Conservation (phyloP, 306 rosid genomes). For the Cajanus cajan region DNA sequence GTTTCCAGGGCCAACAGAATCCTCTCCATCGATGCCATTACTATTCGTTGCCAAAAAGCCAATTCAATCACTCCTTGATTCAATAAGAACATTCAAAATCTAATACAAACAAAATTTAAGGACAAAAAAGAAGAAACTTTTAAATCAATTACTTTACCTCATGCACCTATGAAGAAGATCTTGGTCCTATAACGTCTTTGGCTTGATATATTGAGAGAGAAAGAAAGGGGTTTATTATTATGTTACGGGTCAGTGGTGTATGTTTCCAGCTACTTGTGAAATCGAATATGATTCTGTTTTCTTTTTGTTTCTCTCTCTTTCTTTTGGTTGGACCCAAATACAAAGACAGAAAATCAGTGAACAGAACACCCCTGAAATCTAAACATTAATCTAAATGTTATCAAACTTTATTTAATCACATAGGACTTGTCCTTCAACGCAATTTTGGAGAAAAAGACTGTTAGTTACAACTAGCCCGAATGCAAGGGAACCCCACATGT, state of each 20-base stretch:
- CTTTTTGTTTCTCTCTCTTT: background rate
- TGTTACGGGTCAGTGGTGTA: background rate
- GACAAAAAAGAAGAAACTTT: background rate
- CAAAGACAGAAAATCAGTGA: background rate
- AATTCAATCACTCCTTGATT: background rate
- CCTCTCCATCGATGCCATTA: conserved; percentile 43
- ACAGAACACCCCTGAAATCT: background rate
- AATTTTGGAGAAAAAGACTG: background rate
- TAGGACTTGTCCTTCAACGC: background rate
- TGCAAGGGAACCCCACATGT: background rate
- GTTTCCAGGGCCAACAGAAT: conserved; percentile 34
- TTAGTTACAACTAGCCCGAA: background rate
- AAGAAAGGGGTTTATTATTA: background rate
- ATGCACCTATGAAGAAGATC: background rate
- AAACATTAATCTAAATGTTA: background rate
- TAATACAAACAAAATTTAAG: background rate
- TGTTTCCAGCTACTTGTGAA: background rate
- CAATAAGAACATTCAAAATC: background rate
- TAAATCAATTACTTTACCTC: background rate
- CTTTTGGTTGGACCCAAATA: background rate
- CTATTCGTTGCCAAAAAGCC: background rate
- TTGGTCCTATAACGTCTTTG: background rate
- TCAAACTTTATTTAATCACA: background rate
- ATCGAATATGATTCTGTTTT: background rate
- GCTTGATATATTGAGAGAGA: background rate